These are phyloP conservation scores for Corniculantispora saksenae DNA, from an alignment of 2,329 filamentous ascomycete genomes.

Conservation along the genomic window DNA sequence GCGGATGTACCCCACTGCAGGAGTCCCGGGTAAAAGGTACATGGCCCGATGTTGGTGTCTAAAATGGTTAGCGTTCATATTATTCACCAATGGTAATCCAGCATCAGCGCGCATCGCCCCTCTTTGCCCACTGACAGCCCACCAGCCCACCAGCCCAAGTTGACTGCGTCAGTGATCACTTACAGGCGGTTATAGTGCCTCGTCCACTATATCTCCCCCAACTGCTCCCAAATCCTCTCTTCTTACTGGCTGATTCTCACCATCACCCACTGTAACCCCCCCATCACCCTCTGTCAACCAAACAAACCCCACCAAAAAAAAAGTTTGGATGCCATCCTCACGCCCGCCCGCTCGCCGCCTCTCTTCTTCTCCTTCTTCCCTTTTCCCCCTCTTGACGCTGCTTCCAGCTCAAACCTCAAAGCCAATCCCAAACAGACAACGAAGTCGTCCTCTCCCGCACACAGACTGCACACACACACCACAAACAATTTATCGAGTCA, in stretches of 20 bases:
- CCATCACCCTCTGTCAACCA: not conserved
- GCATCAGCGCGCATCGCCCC: not conserved
- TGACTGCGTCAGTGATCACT: too few species aligned
- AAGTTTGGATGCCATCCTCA: constrained; percentile 14
- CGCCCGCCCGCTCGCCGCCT: constrained; percentile 1
- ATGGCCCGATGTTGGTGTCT: too few species aligned
- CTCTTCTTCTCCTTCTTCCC: constrained; percentile 14
- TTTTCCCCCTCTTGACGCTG: constrained; percentile 12
- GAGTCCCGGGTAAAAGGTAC: too few species aligned
- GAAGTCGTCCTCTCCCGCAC: constrained; percentile 18
- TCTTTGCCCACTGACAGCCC: too few species aligned
- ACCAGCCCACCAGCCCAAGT: too few species aligned
- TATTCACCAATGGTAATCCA: too few species aligned
- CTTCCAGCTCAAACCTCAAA: constrained; percentile 21
- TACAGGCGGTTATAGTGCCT: too few species aligned
- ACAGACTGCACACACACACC: constrained; percentile 16
- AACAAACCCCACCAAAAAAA: constrained; percentile 4
- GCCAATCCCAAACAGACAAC: constrained; percentile 17
- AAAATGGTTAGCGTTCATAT: too few species aligned
- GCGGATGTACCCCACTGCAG: too few species aligned
- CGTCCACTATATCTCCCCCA: too few species aligned
- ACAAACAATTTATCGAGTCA: constrained; percentile 69
- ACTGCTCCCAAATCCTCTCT: too few species aligned
- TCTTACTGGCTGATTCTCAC: too few species aligned
- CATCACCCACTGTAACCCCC: constrained; percentile 4